phyloP scores from a whole-genome alignment of 371 early-diverging fungal species.

The Cokeromyces recurvatus region DNA sequence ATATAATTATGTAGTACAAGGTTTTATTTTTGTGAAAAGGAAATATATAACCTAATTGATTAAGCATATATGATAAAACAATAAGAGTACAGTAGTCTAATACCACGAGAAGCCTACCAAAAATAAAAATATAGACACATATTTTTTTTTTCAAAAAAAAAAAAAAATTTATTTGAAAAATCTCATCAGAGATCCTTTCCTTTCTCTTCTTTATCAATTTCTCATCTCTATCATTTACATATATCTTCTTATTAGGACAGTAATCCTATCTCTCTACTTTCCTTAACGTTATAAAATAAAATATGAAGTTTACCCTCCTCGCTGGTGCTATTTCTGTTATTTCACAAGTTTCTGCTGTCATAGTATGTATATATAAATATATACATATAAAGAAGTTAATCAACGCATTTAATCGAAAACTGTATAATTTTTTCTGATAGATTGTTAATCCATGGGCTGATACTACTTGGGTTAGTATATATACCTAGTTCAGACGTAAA shows the following conservation, averaged over 20 bases:
- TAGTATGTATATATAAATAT: slow-evolving; percentile 19
- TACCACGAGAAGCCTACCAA: too few species aligned
- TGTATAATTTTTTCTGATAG: slow-evolving; percentile 15
- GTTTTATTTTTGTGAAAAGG: too few species aligned
- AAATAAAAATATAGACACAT: too few species aligned
- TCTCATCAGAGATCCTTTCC: not conserved
- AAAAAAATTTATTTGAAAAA: not conserved
- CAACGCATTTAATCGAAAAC: not conserved
- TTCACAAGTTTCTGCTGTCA: slow-evolving; percentile 21
- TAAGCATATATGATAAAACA: too few species aligned
- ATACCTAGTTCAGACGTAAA: not conserved
- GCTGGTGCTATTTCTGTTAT: slow-evolving; percentile 20
- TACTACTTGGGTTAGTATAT: slow-evolving; percentile 32
- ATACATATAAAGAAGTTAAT: not conserved
- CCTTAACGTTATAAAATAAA: not conserved
- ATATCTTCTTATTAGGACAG: slow-evolving; percentile 1
- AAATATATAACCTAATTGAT: too few species aligned
- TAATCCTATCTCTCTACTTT: slow-evolving; percentile 7
- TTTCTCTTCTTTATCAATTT: slow-evolving; percentile 3
- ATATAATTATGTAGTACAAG: too few species aligned
- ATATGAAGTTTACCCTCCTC: slow-evolving; percentile 25
- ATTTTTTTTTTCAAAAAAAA: too few species aligned
- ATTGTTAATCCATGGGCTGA: slow-evolving; percentile 40
- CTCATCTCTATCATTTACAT: too few species aligned
- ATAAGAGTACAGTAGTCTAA: too few species aligned